phyloP scores from a whole-genome alignment of 768 basidiomycete genomes.

The Paxillus involutus region DNA sequence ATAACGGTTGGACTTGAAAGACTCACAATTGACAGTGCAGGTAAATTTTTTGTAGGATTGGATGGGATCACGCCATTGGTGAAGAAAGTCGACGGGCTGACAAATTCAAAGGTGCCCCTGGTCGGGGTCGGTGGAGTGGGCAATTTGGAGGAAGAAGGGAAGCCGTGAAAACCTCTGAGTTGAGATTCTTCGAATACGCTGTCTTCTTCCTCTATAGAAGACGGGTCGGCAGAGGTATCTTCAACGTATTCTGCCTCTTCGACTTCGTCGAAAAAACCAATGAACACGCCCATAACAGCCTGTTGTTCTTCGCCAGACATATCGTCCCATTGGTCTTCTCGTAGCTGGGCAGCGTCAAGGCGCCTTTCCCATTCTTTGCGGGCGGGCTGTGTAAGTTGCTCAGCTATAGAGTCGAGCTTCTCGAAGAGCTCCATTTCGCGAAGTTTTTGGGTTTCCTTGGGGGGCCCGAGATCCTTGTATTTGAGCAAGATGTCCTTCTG shows the following conservation, averaged over 20 bases:
- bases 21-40: constrained; percentile 31
- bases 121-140: constrained; percentile 16
- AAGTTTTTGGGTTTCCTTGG: constrained; percentile 26
- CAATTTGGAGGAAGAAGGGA: neutral
- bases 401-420: constrained; percentile 19
- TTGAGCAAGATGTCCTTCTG: constrained; percentile 29
- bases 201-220: constrained; percentile 21
- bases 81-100: constrained; percentile 29
- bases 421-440: constrained; percentile 30
- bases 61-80: constrained; percentile 16
- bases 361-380: constrained; percentile 35
- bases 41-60: constrained; percentile 27
- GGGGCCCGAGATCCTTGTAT: constrained; percentile 28
- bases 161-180: constrained; percentile 1
- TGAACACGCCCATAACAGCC: constrained; percentile 28
- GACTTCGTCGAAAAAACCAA: constrained; percentile 30
- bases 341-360: constrained; percentile 27
- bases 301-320: constrained; percentile 34
- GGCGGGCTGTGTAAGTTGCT: constrained; percentile 28
- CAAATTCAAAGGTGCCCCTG: constrained; percentile 24
- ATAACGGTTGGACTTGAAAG: neutral
- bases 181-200: constrained; percentile 18
- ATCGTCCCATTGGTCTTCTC: constrained; percentile 31
- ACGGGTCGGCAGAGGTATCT: constrained; percentile 1
- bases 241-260: constrained; percentile 17